Evolutionary conservation across 2,329 filamentous ascomycete species (phyloP), one percentile per base, ranked within the genome.

Genomic region (Aspergillus sp.): DNA sequence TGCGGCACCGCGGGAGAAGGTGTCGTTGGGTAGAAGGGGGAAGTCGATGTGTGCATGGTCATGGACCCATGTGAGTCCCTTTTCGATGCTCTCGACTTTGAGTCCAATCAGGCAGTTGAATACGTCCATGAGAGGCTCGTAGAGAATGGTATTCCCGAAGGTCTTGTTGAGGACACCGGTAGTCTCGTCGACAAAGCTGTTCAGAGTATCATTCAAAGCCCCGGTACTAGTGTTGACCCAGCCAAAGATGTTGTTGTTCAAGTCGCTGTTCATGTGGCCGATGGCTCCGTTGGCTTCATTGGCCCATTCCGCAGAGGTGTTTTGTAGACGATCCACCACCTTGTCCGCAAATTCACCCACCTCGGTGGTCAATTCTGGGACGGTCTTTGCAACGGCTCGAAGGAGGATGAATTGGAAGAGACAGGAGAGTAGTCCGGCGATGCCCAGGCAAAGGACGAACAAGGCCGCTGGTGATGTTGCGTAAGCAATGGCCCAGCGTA

Each of bases 1-100:
- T 29, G 81, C 72, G 44, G 90, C 87, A 34, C 90, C 90, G 42
- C 84, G 71, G 46, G 88, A 91, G 69, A 97, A 95, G 1, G 86
- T 87, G 62, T 95, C 78, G 56, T 88, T 85, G 27, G 81, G 75
- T 48, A 97, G 82, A 42, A 79, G 68, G 0, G 93, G 93, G 55
- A 98, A 85, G 47, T 81, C 73, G 55, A 98, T 78, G 49, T 93
- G 80, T 4, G 93, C 89, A 62, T 97, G 74, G 53, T 97, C 85
- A 57, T 87, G 81, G 8, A 95, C 86, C 91, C 91, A 98, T 1
- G 88, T 95, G n/a, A 97, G 76, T 9, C 86, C 93, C 60, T 86
- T 85, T 64, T 97, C 82, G 52, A 98, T 81, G 19, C 83, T 79
- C 53, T 87, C 82, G 50, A 97, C 77, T 72, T 97, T 97, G 59